Conservation (phyloP, 2,329 filamentous ascomycete genomes). For the Fusarium aywerte region DNA sequence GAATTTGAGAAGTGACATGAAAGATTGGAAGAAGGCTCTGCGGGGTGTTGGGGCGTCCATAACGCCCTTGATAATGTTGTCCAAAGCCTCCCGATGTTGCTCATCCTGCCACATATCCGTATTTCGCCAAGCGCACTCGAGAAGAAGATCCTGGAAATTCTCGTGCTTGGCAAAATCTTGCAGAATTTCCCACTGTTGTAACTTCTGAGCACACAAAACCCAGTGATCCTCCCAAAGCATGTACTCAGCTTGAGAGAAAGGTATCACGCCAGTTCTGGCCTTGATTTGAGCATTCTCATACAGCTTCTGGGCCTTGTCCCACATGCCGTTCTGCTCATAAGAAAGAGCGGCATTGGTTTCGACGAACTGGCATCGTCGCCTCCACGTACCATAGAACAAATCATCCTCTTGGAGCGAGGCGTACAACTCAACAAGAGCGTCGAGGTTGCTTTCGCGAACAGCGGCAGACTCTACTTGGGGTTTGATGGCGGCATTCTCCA, state of each 20-base stretch:
- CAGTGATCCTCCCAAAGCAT: constrained; percentile 99
- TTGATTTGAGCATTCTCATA: constrained; percentile 98
- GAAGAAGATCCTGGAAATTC: constrained; percentile 93
- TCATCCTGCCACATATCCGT: constrained; percentile 93
- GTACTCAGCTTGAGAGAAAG: constrained; percentile 96
- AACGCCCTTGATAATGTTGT: constrained; percentile 93
- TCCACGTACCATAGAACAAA: constrained; percentile 97
- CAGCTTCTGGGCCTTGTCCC: constrained; percentile 97
- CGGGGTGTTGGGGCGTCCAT: constrained; percentile 97
- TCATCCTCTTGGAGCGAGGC: constrained; percentile 92
- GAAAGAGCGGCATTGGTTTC: constrained; percentile 97
- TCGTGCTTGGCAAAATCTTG: constrained; percentile 99
- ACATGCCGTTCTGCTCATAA: constrained; percentile 98
- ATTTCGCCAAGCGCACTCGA: constrained; percentile 96
- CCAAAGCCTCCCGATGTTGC: constrained; percentile 87
- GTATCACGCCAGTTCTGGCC: constrained; percentile 92
- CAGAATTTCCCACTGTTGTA: constrained; percentile 98
- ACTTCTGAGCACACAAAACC: constrained; percentile 96
- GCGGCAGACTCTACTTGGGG: constrained; percentile 85
- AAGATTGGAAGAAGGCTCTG: constrained; percentile 96
- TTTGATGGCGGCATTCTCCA: constrained; percentile 88
- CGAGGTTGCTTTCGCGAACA: constrained; percentile 92
- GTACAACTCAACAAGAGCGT: constrained; percentile 95
- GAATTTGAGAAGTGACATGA: constrained; percentile 95
- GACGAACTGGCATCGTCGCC: constrained; percentile 92